Base-by-base conservation (phyloP, 495 filamentous ascomycete genomes). In the Penicillium soppii region DNA sequence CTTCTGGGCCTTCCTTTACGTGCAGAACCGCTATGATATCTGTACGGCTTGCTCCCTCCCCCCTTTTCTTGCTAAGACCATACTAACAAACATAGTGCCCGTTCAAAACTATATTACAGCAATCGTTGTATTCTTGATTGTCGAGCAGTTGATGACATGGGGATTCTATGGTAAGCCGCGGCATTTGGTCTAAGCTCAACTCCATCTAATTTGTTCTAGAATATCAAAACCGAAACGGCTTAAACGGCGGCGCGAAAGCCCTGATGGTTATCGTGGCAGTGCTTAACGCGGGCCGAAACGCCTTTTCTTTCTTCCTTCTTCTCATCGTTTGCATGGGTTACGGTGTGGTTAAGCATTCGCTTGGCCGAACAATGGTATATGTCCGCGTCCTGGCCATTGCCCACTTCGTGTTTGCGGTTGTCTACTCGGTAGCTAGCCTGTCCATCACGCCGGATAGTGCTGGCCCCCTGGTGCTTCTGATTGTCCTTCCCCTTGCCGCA, bases 61-160 rank as follows among this genome's bases (percentile, higher is more conserved):
- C 21, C 8, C 21, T 4, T 15, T n/a, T n/a, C n/a, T n/a, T n/a
- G n/a, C n/a, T 16, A 7, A 38, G 38, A 47, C 13, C 47, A 26
- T 19, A 50, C 76, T 83, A 66, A 80, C 57, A 22, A 36, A 17
- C 30, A 13, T 56, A 90, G 85, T 98, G 56, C 86, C 94, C 13
- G 94, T 99, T n/a, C 94, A 99, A 68, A 97, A 99, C 67, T 97
- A 99, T 68, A 97, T 99, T 59, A 97, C 95, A 5, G 94, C 94
- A 13, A 99, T 97, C 54, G 74, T 99, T 27, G 84, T 92, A 35
- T 97, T 99, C 76, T 78, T 99, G 25, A 87, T 96, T 9, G 67
- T 96, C 12, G 94, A 99, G 69, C 95, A 97, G 82, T 65, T 96
- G 57, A 94, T 96, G 82, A 99, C 94, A 8, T 99, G 94, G 94